Percentiles rank a stretch among this genome's conserved stretches.
Evolutionary conservation across 1,139 yeast species (phyloP).

Genomic region (Dujonia santamariae): DNA sequence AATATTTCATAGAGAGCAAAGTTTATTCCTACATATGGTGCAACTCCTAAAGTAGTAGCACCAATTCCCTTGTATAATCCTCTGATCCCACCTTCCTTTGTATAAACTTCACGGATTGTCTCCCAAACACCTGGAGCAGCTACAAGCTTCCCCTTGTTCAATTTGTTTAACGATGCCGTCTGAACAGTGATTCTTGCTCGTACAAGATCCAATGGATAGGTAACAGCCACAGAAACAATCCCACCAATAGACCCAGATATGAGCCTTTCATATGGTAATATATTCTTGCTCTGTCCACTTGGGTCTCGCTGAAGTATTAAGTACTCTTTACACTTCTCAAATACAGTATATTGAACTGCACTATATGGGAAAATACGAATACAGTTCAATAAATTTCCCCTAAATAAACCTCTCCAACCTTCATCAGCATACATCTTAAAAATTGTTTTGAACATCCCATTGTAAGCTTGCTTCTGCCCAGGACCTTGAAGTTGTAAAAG

Average conservation of each 20-base stretch:
- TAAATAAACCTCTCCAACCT: slow-evolving; percentile 81
- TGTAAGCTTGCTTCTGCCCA: slow-evolving; percentile 56
- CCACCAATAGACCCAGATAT: slow-evolving; percentile 84
- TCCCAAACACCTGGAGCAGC: slow-evolving; percentile 69
- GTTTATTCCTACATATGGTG: slow-evolving; percentile 93
- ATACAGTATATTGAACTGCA: slow-evolving; percentile 90
- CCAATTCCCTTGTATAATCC: slow-evolving; percentile 83
- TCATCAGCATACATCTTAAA: slow-evolving; percentile 81
- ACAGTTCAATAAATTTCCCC: slow-evolving; percentile 92
- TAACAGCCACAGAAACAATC: slow-evolving; percentile 70
- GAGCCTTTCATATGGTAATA: slow-evolving; percentile 52
- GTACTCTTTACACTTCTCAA: slow-evolving; percentile 62
- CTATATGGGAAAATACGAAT: slow-evolving; percentile 88
- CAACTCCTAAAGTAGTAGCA: slow-evolving; percentile 91
- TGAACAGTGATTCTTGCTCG: slow-evolving; percentile 87
- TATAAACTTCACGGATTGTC: slow-evolving; percentile 57
- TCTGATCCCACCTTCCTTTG: slow-evolving; percentile 73
- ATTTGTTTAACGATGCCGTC: slow-evolving; percentile 68
- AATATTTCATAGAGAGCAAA: slow-evolving; percentile 85
- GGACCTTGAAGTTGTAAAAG: slow-evolving; percentile 87
- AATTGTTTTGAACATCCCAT: slow-evolving; percentile 76
- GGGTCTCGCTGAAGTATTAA: slow-evolving; percentile 29
- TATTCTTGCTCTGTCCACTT: slow-evolving; percentile 35
- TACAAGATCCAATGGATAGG: slow-evolving; percentile 90
- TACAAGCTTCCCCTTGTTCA: slow-evolving; percentile 41